Conservation (phyloP, 75 land plant genomes). For the Cupressus sempervirens region DNA sequence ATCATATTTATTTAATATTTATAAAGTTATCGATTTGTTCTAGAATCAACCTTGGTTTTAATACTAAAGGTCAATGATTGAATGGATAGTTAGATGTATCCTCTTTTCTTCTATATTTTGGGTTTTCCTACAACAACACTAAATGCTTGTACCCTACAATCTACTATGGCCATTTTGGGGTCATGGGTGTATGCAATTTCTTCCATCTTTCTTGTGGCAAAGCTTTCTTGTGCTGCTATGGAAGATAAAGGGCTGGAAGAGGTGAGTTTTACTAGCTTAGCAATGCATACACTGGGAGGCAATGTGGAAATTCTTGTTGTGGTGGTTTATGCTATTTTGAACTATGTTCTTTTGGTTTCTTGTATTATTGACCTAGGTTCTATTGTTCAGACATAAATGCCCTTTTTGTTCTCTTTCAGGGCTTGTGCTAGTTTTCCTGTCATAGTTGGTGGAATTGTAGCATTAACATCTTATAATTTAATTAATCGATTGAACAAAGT, state of each 20-base stretch:
- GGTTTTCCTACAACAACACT: conserved; percentile 63
- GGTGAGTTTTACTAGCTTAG: conserved; percentile 52
- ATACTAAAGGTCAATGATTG: no score
- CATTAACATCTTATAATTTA: conserved; percentile 48
- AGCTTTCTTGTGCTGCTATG: no score
- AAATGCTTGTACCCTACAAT: conserved; percentile 30
- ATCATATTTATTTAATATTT: no score
- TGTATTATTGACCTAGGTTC: no score
- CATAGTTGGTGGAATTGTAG: conserved; percentile 30
- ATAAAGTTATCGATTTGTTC: no score
- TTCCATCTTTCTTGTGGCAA: conserved; percentile 53
- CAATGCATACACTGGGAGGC: conserved; percentile 40
- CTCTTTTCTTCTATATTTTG: no score
- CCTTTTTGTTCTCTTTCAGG: conserved; percentile 22
- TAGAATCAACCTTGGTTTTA: no score
- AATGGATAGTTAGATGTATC: no score
- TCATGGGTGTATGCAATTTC: conserved; percentile 77
- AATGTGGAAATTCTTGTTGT: conserved; percentile 48
- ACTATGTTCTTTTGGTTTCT: no score
- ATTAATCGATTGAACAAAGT: conserved; percentile 42
- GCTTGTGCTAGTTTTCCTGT: conserved; percentile 39
- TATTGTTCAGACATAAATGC: conserved; percentile 26
- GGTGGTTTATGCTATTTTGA: conserved; percentile 44
- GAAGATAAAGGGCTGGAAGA: no score
- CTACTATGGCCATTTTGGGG: conserved; percentile 23